Evolutionary conservation across 768 basidiomycete species (phyloP).

Genomic region (Russula emetica): DNA sequence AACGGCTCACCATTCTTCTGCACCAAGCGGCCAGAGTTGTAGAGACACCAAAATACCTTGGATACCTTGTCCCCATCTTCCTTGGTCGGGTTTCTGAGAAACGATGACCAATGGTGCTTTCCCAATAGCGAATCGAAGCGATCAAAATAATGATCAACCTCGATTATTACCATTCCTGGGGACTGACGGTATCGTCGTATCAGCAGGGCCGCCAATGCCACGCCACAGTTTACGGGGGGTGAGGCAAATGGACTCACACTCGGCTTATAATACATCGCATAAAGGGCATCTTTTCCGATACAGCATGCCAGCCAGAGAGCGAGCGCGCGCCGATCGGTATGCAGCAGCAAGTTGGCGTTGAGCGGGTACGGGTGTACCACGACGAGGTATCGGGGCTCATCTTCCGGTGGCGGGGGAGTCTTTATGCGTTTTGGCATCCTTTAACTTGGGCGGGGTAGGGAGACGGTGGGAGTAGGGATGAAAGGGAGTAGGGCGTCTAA

Average conservation of each 20-base stretch:
- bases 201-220: not conserved
- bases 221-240: not conserved
- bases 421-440: conserved; percentile 38
- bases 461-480: not conserved
- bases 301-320: conserved; percentile 44
- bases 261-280: conserved; percentile 45
- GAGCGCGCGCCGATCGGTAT: conserved; percentile 38
- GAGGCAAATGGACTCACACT: conserved; percentile 33
- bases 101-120: conserved; percentile 41
- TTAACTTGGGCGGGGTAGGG: too few relatives aligned
- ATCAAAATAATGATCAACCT: conserved; percentile 35
- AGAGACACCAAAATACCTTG: conserved; percentile 41
- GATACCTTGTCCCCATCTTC: conserved; percentile 34
- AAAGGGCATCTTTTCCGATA: conserved; percentile 36
- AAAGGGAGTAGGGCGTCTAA: not conserved
- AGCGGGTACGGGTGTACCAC: conserved; percentile 44
- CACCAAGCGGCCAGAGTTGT: conserved; percentile 39
- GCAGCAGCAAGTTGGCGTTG: conserved; percentile 41
- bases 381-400: conserved; percentile 45
- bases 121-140: conserved; percentile 40
- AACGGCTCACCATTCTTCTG: conserved; percentile 43
- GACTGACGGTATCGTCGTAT: conserved; percentile 31
- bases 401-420: conserved; percentile 43
- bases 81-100: conserved; percentile 35
- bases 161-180: conserved; percentile 45